Evolutionary conservation across 805 yeast species (phyloP).

Genomic region (Lipomyces anomalus): DNA sequence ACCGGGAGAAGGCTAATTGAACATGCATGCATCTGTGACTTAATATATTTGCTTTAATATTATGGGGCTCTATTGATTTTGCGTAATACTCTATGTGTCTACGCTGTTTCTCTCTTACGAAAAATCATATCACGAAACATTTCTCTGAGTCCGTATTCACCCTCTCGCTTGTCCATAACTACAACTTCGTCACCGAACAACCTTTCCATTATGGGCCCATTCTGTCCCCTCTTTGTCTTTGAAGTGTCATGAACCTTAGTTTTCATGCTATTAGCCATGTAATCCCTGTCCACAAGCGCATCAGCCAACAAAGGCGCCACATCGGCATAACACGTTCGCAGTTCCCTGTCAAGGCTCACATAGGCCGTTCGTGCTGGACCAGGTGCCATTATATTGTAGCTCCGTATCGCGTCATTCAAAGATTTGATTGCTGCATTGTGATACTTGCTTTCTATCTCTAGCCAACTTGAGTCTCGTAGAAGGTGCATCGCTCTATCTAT

Average conservation of each 20-base stretch:
- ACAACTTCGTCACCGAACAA: constrained; percentile 18
- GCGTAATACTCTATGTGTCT: neutral
- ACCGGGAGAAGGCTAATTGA: constrained; percentile 12
- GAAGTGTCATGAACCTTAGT: neutral
- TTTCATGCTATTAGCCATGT: constrained; percentile 6
- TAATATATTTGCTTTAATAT: no score
- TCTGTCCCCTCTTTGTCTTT: neutral
- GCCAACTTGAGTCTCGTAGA: constrained; percentile 17
- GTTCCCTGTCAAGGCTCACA: constrained; percentile 12
- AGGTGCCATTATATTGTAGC: constrained; percentile 24
- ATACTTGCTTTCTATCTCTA: constrained; percentile 13
- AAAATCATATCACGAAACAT: constrained; percentile 18
- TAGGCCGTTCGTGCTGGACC: constrained; percentile 20
- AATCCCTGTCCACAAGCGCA: constrained; percentile 18
- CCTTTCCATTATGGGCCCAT: constrained; percentile 3
- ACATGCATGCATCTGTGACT: no score
- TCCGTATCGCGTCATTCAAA: constrained; percentile 18
- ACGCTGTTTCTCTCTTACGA: constrained; percentile 7
- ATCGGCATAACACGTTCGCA: constrained; percentile 18
- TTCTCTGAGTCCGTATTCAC: constrained; percentile 24
- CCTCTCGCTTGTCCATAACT: constrained; percentile 19
- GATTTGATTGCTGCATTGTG: constrained; percentile 21
- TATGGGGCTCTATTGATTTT: neutral
- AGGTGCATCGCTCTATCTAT: constrained; percentile 2
- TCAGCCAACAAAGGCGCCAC: constrained; percentile 13